Percentiles rank a stretch among this genome's conserved stretches.
These are phyloP conservation scores for Hortaea sp. DNA, from an alignment of 2,329 filamentous ascomycete species.

Conservation along the genomic window DNA sequence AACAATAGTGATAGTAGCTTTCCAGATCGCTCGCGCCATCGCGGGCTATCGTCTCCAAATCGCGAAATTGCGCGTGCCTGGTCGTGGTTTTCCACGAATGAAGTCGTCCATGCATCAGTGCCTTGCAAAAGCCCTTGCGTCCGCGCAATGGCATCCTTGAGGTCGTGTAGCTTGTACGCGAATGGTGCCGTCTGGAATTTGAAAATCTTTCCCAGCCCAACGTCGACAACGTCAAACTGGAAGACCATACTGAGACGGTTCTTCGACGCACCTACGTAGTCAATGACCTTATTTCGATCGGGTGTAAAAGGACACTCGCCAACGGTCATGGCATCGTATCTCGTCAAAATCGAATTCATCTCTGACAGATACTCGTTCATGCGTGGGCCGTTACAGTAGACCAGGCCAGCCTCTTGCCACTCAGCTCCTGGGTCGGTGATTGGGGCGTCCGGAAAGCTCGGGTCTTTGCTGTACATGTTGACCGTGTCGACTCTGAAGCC, in stretches of 20 bases:
- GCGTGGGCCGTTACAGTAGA: slow-evolving; percentile 27
- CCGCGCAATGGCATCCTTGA: slow-evolving; percentile 11
- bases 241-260: slow-evolving; percentile 62
- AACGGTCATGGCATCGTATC: slow-evolving; percentile 42
- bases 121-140: slow-evolving; percentile 39
- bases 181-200: slow-evolving; percentile 14
- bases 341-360: slow-evolving; percentile 34
- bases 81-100: slow-evolving; percentile 58
- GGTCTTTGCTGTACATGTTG: slow-evolving; percentile 19
- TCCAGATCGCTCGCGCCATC: slow-evolving; percentile 40
- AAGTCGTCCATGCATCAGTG: slow-evolving; percentile 52
- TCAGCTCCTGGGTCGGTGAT: slow-evolving; percentile 7
- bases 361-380: slow-evolving; percentile 39
- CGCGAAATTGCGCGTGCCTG: slow-evolving; percentile 42
- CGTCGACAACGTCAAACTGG: slow-evolving; percentile 53
- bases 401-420: slow-evolving; percentile 10
- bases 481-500: slow-evolving; percentile 29
- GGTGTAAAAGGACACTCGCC: slow-evolving; percentile 41
- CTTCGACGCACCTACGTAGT: slow-evolving; percentile 41
- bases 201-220: slow-evolving; percentile 23
- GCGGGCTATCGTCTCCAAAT: slow-evolving; percentile 42
- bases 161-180: slow-evolving; percentile 10
- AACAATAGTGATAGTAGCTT: slow-evolving; percentile 53
- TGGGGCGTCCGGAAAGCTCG: slow-evolving; percentile 14
- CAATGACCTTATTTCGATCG: slow-evolving; percentile 39